These are phyloP conservation scores for Collybia mongolica DNA, from an alignment of 768 basidiomycete species.

Conservation along the genomic window DNA sequence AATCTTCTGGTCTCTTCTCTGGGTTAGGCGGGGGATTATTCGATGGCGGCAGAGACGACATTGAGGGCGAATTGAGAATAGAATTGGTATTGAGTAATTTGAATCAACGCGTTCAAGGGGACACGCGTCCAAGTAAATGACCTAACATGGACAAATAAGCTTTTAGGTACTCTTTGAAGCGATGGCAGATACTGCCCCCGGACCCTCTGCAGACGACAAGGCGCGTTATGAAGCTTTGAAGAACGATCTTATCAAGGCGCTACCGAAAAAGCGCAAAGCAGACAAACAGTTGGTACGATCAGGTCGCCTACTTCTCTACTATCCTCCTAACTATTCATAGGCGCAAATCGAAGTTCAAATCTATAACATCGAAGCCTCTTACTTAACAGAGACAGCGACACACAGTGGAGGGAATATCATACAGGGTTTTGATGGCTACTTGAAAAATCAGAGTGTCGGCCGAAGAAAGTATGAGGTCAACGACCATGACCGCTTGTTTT, in stretches of 20 bases:
- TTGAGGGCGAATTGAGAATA: constrained; percentile 19
- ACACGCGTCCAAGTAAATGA: constrained; percentile 34
- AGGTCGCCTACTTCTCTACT: neutral
- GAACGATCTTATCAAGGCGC: constrained; percentile 71
- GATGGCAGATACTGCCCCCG: constrained; percentile 38
- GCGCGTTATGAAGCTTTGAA: constrained; percentile 69
- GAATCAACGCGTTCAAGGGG: constrained; percentile 28
- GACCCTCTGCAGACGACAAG: constrained; percentile 63
- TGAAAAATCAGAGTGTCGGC: constrained; percentile 70
- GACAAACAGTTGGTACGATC: constrained; percentile 75
- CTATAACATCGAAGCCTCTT: constrained; percentile 72
- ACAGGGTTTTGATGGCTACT: constrained; percentile 83
- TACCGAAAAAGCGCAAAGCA: constrained; percentile 70
- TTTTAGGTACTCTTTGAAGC: neutral
- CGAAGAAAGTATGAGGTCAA: constrained; percentile 74
- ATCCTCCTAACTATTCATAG: constrained; percentile 32
- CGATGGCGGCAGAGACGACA: constrained; percentile 62
- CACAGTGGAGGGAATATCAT: constrained; percentile 87
- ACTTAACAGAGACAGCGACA: constrained; percentile 73
- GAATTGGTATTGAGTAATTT: constrained; percentile 11
- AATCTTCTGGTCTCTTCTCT: constrained; percentile 51
- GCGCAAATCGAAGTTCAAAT: constrained; percentile 78
- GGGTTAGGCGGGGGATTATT: constrained; percentile 46
- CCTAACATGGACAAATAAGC: constrained; percentile 25
- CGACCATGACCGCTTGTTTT: constrained; percentile 80